Percentiles rank a stretch among this genome's conserved stretches.
Evolutionary conservation across 1,139 yeast species (phyloP).

Genomic region (Entelexis sorbosivorans): DNA sequence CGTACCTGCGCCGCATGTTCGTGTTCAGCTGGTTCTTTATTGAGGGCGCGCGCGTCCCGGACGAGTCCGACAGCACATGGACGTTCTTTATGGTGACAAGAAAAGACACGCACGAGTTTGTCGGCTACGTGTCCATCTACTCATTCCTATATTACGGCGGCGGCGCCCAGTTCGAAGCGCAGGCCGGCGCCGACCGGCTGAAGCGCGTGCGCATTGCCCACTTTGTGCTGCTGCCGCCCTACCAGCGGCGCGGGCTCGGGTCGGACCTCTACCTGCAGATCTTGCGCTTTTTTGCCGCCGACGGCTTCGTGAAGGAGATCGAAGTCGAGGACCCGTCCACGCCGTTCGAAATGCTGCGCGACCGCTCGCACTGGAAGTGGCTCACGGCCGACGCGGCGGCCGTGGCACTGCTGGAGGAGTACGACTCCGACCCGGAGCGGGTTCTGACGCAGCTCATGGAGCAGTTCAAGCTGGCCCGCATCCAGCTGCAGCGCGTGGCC

Average conservation of each 20-base stretch:
- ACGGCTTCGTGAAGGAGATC: constrained; percentile 51
- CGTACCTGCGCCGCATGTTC: constrained; percentile 63
- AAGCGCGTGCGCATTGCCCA: constrained; percentile 73
- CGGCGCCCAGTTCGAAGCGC: constrained; percentile 43
- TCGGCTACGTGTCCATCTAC: constrained; percentile 78
- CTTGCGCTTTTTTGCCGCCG: constrained; percentile 44
- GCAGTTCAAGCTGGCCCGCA: constrained; percentile 52
- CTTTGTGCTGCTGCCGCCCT: constrained; percentile 71
- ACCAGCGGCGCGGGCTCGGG: constrained; percentile 61
- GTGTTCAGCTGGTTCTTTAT: constrained; percentile 56
- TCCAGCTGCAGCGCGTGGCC: constrained; percentile 66
- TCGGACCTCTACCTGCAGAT: constrained; percentile 49
- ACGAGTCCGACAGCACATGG: constrained; percentile 67
- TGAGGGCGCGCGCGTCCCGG: constrained; percentile 90
- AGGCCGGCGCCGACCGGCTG: constrained; percentile 16
- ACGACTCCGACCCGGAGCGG: constrained; percentile 39
- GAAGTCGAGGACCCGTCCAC: constrained; percentile 95
- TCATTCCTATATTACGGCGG: constrained; percentile 71
- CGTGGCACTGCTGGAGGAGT: constrained; percentile 28
- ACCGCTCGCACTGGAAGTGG: constrained; percentile 47
- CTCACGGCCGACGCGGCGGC: constrained; percentile 40
- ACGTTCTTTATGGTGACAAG: constrained; percentile 37
- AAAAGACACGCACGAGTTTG: constrained; percentile 33
- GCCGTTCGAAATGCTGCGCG: constrained; percentile 82
- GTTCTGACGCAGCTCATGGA: constrained; percentile 25